phyloP scores from a whole-genome alignment of 768 basidiomycete genomes.

The Holtermannia corniformis region DNA sequence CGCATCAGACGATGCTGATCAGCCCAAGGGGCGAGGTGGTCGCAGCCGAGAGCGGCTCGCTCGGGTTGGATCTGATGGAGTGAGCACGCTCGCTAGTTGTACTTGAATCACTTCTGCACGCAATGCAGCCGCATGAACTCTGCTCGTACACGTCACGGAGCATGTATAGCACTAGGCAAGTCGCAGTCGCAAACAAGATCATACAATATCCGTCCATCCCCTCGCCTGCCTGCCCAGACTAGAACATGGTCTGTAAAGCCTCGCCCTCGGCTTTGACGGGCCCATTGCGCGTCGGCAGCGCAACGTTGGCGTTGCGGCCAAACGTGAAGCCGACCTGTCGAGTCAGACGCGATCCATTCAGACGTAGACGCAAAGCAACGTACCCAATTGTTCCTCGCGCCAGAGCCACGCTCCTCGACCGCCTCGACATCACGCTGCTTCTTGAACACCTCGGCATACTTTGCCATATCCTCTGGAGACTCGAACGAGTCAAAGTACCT shows the following conservation, averaged over 20 bases:
- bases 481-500: conserved; percentile 45
- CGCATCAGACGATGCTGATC: conserved; percentile 36
- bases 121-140: too few species aligned
- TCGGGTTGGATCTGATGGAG: not conserved
- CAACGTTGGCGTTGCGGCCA: conserved; percentile 32
- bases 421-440: conserved; percentile 90
- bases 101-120: too few species aligned
- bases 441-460: conserved; percentile 96
- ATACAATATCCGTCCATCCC: not conserved
- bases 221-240: not conserved
- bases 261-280: conserved; percentile 39
- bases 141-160: too few species aligned
- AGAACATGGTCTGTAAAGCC: conserved; percentile 42
- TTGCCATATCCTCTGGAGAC: conserved; percentile 86
- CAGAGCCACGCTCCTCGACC: conserved; percentile 66
- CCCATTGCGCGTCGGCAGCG: not conserved
- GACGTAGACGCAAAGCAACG: not conserved
- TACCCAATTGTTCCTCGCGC: conserved; percentile 41
- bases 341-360: not conserved
- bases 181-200: too few species aligned
- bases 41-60: too few species aligned
- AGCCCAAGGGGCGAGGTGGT: conserved; percentile 28
- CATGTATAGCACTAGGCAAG: too few species aligned
- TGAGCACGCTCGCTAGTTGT: too few species aligned
- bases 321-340: conserved; percentile 37